Evolutionary conservation across 257 asterid species (phyloP).

Genomic region (Solanum chilense): DNA sequence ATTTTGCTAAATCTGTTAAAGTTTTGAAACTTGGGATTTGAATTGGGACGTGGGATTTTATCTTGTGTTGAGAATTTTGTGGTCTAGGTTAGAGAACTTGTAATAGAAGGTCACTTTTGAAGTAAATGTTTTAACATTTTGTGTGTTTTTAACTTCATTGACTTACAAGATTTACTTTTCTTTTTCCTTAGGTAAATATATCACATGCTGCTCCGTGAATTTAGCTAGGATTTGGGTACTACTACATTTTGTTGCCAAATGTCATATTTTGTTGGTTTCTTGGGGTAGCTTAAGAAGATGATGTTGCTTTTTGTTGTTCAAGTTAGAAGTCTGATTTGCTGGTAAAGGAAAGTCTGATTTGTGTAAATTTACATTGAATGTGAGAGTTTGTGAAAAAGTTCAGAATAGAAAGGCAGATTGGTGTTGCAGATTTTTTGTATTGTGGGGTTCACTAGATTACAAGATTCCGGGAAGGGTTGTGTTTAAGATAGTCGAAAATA

Average conservation of each 20-base stretch:
- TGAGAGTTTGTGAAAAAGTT: conserved; percentile 2
- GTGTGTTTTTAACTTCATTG: conserved; percentile 7
- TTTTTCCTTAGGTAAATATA: conserved; percentile 11
- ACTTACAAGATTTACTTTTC: background rate
- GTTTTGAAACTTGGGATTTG: background rate
- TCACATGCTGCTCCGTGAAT: conserved; percentile 29
- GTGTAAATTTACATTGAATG: conserved; percentile 26
- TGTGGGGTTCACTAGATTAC: background rate
- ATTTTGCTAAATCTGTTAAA: background rate
- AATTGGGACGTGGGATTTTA: background rate
- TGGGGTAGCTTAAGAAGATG: conserved; percentile 17
- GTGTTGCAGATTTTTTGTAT: background rate
- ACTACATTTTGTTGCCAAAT: conserved; percentile 16
- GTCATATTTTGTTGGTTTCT: conserved; percentile 13
- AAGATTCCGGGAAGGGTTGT: background rate
- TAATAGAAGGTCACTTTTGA: background rate
- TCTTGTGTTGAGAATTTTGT: conserved; percentile 1
- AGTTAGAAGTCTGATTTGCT: background rate
- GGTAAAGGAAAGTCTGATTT: background rate
- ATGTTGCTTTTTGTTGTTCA: conserved; percentile 9
- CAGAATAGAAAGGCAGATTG: background rate
- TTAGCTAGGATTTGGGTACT: conserved; percentile 22
- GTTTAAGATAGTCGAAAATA: background rate
- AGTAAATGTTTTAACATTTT: background rate
- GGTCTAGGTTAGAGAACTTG: conserved; percentile 2